Percentiles rank a stretch among this genome's conserved stretches.
These are phyloP conservation scores for Cryptosporidium meleagridis DNA, from an alignment of 169 alveolate genomes.

Conservation along the genomic window DNA sequence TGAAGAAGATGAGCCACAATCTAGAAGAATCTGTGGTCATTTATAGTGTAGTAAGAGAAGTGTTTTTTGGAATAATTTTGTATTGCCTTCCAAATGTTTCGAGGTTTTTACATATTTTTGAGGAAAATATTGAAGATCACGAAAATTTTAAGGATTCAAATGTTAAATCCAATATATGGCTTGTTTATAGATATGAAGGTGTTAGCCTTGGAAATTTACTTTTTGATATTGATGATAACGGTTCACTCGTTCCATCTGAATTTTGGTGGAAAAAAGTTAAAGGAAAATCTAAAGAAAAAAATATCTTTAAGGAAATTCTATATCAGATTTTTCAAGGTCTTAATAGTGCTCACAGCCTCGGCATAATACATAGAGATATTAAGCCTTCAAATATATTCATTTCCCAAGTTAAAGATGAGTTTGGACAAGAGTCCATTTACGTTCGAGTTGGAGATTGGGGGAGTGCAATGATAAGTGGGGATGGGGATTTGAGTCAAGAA, in stretches of 20 bases:
- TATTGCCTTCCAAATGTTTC: slow-evolving; percentile 66
- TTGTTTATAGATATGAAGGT: slow-evolving; percentile 70
- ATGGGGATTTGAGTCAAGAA: neutral
- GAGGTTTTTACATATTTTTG: slow-evolving; percentile 61
- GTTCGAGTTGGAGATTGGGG: slow-evolving; percentile 73
- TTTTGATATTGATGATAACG: slow-evolving; percentile 19
- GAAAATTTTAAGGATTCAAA: neutral
- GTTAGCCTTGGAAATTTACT: slow-evolving; percentile 17
- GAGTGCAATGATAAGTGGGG: slow-evolving; percentile 48
- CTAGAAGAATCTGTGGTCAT: neutral
- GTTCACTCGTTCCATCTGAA: slow-evolving; percentile 33
- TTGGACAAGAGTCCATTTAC: neutral
- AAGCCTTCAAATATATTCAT: slow-evolving; percentile 68
- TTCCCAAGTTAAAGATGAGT: neutral
- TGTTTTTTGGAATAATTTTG: slow-evolving; percentile 55
- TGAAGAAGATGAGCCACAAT: slow-evolving; percentile 51
- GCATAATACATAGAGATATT: slow-evolving; percentile 69
- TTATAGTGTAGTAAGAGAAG: slow-evolving; percentile 52
- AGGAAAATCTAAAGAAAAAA: neutral
- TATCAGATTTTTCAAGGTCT: slow-evolving; percentile 31
- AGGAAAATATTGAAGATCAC: slow-evolving; percentile 16
- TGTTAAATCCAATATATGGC: slow-evolving; percentile 41
- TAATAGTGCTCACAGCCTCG: slow-evolving; percentile 13
- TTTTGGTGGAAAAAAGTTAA: slow-evolving; percentile 69
- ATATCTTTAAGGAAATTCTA: slow-evolving; percentile 3